Base-by-base conservation (phyloP, 2,329 filamentous ascomycete species). In the Penicillium glabrum region DNA sequence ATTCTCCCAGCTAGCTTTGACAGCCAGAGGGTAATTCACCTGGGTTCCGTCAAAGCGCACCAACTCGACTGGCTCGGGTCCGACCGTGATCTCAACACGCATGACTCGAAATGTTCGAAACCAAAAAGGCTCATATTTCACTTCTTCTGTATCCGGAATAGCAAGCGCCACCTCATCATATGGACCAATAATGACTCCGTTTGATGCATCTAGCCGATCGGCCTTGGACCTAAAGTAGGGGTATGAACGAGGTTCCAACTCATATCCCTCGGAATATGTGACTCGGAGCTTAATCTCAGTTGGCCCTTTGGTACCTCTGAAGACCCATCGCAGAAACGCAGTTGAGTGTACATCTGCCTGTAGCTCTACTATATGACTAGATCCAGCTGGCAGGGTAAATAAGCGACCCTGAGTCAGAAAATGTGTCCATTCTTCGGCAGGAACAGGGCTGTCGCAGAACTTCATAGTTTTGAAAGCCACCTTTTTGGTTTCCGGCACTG, bases 31-130 rank as follows among this genome's bases (percentile, higher is more conserved):
- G 39, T 77, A 77, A 41, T 77, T 75, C 10, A 71, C 68, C 48
- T 74, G 72, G 1, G 58, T 69, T 1, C 68, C 70, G 1, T 61
- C 50, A 7, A 77, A 65, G 0, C 62, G 63, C 0, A 61, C 1
- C 0, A 76, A 46, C 33, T 67, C 54, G 2, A 75, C 63, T 1
- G 66, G 59, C 9, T 55, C 60, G 0, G 51, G 7, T 1, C 65
- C 69, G 24, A 69, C 60, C 0, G 50, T 54, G 11, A 77, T 61
- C 23, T 72, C 66, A 3, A 77, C 46, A 2, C 67, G 60, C 13
- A 77, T 46, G 6, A 77, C 48, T 1, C 74, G 70, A 29, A 77
- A 77, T 0, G 75, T 77, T 13, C 75, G 70, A 53, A 77, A 78
- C 72, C 74, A 75, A 53, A 77, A 77, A 1, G 75, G 75, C 46